A percentile compares a stretch with the other conserved stretches of the same genome.
phyloP scores from a whole-genome alignment of 805 yeast genomes.

The Hanseniaspora valbyensis region DNA sequence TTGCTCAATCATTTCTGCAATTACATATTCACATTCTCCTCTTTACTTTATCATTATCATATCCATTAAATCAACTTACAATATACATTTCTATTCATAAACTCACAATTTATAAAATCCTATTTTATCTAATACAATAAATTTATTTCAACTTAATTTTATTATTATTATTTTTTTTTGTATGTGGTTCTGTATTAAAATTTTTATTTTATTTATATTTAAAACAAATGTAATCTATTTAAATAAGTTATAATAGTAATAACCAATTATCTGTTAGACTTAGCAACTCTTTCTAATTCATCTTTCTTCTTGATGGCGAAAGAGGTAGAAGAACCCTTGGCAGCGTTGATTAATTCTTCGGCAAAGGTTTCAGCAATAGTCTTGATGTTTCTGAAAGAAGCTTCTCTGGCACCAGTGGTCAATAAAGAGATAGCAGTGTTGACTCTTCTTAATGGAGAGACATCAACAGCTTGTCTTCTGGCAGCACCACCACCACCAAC shows the following conservation, averaged over 20 bases:
- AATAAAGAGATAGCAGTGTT: constrained; percentile 97
- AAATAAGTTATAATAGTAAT: constrained; percentile 13
- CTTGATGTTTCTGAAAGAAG: constrained; percentile 99
- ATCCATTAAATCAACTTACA: background rate
- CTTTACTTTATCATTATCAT: no score
- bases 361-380: constrained; percentile 99
- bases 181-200: constrained; percentile 16
- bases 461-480: constrained; percentile 99
- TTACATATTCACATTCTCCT: no score
- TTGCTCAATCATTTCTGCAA: no score
- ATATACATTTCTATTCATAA: background rate
- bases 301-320: constrained; percentile 99
- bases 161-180: constrained; percentile 5
- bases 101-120: no score
- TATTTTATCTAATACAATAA: no score
- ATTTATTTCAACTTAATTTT: background rate
- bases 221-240: constrained; percentile 14
- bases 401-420: constrained; percentile 99
- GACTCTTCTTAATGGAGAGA: constrained; percentile 99
- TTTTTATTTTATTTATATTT: constrained; percentile 8
- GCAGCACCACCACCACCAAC: constrained; percentile 99
- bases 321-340: constrained; percentile 99
- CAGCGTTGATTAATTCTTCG: constrained; percentile 99
- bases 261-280: constrained; percentile 91
- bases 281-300: constrained; percentile 99